Base-by-base conservation (phyloP, 108 stramenopile species). In the Fragilaria crotonensis region DNA sequence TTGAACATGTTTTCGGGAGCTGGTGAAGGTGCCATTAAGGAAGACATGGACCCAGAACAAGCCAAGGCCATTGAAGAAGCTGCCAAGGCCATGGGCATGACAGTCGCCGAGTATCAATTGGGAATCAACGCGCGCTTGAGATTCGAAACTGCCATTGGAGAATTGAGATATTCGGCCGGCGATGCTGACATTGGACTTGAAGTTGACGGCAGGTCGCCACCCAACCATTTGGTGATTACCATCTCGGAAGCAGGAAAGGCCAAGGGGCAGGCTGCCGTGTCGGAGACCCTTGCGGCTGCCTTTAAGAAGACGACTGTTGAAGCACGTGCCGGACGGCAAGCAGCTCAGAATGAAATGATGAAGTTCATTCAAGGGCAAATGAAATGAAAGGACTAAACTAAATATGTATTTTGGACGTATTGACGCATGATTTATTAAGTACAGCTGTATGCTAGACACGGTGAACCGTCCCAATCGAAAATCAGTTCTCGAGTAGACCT, bases 1-100 rank as follows among this genome's bases (percentile, higher is more conserved):
- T n/a, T n/a, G n/a, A n/a, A n/a, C 63, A 92, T 92, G 90, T 92
- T 92, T 75, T 63, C 75, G 48, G 90, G 90, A 33, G 71, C 77
- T 30, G 80, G 80, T 27, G 79, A 55, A 41, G 81, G 76, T 45
- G 67, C 72, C 14, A 68, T 70, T 29, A 68, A 71, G 54, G 84
- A 84, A 54, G 87, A 88, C 55, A 41, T 41, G 36, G 84, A 91
- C 59, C 76, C 71, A 52, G 83, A 84, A 65, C 75, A 81, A 55
- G 62, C 66, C 17, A 19, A 54, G n/a, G 63, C 75, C 57, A 88
- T 88, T 54, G 84, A 80, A 66, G 53, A 80, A 50, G 71, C 72
- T 28, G 85, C 91, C 52, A 76, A 75, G 48, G 81, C 87, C 18
- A 89, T 93, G 87, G 84, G 84, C 30, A 86, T 93, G 81, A 70